Base-by-base conservation (phyloP, 208 protist species). In the Balamuthia mandrillaris region DNA sequence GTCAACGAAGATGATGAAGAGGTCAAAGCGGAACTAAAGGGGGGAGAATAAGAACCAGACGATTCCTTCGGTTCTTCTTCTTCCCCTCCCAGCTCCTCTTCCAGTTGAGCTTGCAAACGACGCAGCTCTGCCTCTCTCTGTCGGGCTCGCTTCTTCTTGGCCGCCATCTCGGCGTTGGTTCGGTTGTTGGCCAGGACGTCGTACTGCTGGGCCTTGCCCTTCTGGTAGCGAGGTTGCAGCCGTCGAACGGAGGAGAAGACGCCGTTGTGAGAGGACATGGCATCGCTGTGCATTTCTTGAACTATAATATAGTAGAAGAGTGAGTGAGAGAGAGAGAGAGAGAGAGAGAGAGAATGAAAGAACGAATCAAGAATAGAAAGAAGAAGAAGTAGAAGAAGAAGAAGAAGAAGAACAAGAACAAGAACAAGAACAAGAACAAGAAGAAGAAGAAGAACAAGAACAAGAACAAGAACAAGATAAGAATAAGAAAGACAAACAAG, bases 241-340 rank as follows among this genome's bases (percentile, higher is more conserved):
- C 66, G 14, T 18, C 66, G 37, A 39, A 45, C 54, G 37, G 66
- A 77, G 66, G 49, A 56, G 44, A 77, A 77, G 14, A 77, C 66
- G 4, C 66, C 66, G 27, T 56, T 16, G 29, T 77, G 66, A 12
- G 66, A 77, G 1, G 66, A 39, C 66, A 77, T 77, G 14, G 66
- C 66, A 27, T 77, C 66, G 66, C 66, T 77, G 66, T 77, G 66
- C 14, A 56, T 72, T n/a, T 52, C 79, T 37, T 66, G 42, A n/a
- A 35, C n/a, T 35, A 44, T 7, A 12, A 7, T 21, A 75, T 52
- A 16, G 21, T 29, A 51, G 45, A 41, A 10, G 14, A 29, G 18
- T 54, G 35, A 21, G 66, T 16, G 66, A 14, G 7, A 7, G 41
- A 77, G 37, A n/a, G 37, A 51, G 66, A 77, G 66, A 77, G 66